phyloP scores from a whole-genome alignment of 495 filamentous ascomycete species.

The Astrothelium macrocarpum region DNA sequence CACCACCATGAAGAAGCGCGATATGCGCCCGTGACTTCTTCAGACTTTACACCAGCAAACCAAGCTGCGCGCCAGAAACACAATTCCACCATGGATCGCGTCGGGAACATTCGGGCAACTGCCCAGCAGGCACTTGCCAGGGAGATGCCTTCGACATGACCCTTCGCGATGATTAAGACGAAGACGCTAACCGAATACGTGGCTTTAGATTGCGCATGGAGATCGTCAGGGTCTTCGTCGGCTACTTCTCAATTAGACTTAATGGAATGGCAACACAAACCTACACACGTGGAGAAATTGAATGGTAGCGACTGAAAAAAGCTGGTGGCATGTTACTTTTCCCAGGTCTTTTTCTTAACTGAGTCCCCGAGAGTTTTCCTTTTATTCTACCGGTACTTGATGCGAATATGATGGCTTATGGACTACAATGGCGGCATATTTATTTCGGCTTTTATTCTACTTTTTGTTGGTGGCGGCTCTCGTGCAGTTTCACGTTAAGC shows the following conservation, averaged over 20 bases:
- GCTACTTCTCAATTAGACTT: too few relatives aligned
- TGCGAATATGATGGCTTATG: not conserved
- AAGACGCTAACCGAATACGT: too few relatives aligned
- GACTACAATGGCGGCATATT: not conserved
- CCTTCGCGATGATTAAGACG: too few relatives aligned
- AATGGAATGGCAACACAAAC: too few relatives aligned
- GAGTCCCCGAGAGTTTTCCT: not conserved
- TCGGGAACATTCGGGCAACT: not conserved
- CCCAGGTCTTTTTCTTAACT: not conserved
- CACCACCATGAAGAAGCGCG: conserved; percentile 4
- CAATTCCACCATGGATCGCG: not conserved
- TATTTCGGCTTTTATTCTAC: not conserved
- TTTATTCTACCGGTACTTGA: not conserved
- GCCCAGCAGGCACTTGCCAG: conserved; percentile 4
- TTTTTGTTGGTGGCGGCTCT: not conserved
- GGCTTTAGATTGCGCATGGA: too few relatives aligned
- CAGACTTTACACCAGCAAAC: not conserved
- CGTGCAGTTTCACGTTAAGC: not conserved
- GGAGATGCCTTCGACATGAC: not conserved
- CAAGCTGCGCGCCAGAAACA: conserved; percentile 1
- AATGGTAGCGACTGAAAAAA: not conserved
- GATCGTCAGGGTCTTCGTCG: too few relatives aligned
- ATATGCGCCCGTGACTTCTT: not conserved
- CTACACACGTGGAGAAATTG: too few relatives aligned
- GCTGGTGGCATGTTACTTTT: not conserved